phyloP scores from a whole-genome alignment of 805 yeast species.

The Yamadazyma nakazawae region DNA sequence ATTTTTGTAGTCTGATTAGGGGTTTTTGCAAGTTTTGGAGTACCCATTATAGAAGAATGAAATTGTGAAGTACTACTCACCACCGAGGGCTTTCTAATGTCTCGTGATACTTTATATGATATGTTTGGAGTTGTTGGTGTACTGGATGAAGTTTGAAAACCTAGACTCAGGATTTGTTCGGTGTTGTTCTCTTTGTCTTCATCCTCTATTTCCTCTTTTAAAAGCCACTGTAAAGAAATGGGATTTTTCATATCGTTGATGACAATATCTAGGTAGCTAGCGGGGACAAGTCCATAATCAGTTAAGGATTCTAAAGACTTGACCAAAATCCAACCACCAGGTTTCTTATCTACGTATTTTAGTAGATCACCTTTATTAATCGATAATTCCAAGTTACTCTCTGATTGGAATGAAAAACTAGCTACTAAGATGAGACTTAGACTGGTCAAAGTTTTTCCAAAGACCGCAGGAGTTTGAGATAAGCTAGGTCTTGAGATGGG shows the following conservation, averaged over 20 bases:
- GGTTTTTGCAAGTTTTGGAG: too few species aligned
- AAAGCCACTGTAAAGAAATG: constrained; percentile 35
- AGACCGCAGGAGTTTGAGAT: not conserved
- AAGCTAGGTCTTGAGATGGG: not conserved
- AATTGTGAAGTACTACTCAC: too few species aligned
- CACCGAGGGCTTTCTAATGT: too few species aligned
- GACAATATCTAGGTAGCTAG: constrained; percentile 47
- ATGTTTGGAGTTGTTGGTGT: too few species aligned
- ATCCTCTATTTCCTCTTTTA: constrained; percentile 1
- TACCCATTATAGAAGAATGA: too few species aligned
- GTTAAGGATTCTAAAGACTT: constrained; percentile 49
- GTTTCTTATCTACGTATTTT: constrained; percentile 45
- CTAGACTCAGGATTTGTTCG: too few species aligned
- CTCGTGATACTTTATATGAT: too few species aligned
- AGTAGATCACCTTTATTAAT: constrained; percentile 50
- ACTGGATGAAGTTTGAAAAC: too few species aligned
- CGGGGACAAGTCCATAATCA: constrained; percentile 51
- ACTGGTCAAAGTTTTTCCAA: not conserved
- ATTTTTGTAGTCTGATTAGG: too few species aligned
- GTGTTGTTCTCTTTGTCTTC: too few species aligned
- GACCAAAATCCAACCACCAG: constrained; percentile 55
- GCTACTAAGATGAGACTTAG: constrained; percentile 43
- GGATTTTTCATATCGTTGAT: constrained; percentile 38
- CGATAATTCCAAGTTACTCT: constrained; percentile 42
- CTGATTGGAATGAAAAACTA: constrained; percentile 44